Evolutionary conservation across 2,329 filamentous ascomycete species (phyloP).

Genomic region (Pyrenophora graminea): DNA sequence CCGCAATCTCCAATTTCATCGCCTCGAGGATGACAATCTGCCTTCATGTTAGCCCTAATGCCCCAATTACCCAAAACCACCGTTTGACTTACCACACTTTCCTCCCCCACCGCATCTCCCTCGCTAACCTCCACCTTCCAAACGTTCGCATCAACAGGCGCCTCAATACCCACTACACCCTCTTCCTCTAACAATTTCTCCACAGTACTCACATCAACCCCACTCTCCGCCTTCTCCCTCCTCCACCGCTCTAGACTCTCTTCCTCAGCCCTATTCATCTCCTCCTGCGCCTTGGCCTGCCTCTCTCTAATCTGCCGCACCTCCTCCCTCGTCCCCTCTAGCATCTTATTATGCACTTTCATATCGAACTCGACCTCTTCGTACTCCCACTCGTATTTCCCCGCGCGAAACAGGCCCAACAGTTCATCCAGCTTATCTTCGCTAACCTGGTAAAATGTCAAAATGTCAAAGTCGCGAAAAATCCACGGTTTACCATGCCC

Average conservation of each 20-base stretch:
- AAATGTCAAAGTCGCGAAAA: conserved; percentile 61
- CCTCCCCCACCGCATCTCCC: conserved; percentile 41
- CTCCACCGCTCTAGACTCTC: conserved; percentile 51
- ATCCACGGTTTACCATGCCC: conserved; percentile 54
- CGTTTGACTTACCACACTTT: conserved; percentile 32
- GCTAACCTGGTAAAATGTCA: conserved; percentile 59
- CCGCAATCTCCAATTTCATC: conserved; percentile 55
- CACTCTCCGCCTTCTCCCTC: conserved; percentile 49
- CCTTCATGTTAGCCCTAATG: no score
- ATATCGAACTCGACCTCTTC: conserved; percentile 60
- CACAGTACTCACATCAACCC: conserved; percentile 55
- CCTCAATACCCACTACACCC: conserved; percentile 45
- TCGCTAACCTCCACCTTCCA: conserved; percentile 52
- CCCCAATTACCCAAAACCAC: no score
- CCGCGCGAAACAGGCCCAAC: conserved; percentile 55
- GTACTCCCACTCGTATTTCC: conserved; percentile 57
- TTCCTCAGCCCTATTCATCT: conserved; percentile 54
- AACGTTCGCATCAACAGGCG: conserved; percentile 53
- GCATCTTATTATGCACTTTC: conserved; percentile 57
- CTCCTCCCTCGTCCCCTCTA: conserved; percentile 53
- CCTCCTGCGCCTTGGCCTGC: conserved; percentile 55
- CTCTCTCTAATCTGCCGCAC: conserved; percentile 51
- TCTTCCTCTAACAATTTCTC: conserved; percentile 55
- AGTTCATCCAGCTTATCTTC: conserved; percentile 57
- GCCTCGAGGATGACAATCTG: conserved; percentile 51